A percentile compares a stretch with the other conserved stretches of the same genome.
phyloP scores from a whole-genome alignment of 106 monocot species.

The Narthecium ossifragum region DNA sequence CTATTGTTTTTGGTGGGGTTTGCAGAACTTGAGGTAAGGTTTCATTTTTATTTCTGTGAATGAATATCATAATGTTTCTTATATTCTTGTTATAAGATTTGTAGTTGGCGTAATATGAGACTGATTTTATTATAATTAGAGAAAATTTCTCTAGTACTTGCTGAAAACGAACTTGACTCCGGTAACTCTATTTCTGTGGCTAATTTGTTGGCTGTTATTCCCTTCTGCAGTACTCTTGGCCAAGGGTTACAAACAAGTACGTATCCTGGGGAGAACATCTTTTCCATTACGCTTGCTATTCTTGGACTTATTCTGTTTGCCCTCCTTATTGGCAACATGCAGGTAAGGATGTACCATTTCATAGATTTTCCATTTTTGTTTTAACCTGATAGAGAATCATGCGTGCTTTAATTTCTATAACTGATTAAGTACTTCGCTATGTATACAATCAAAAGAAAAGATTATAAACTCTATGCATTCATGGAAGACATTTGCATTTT shows the following conservation, averaged over 20 bases:
- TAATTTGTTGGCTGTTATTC: slow-evolving; percentile 9
- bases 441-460: too few relatives aligned
- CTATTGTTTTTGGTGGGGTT: slow-evolving; percentile 91
- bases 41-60: slow-evolving; percentile 1
- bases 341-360: slow-evolving; percentile 26
- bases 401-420: too few relatives aligned
- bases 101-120: neutral
- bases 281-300: slow-evolving; percentile 79
- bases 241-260: slow-evolving; percentile 84
- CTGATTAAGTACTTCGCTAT: too few relatives aligned
- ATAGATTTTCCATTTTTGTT: neutral
- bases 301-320: slow-evolving; percentile 84
- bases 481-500: neutral
- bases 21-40: slow-evolving; percentile 76
- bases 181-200: too few relatives aligned
- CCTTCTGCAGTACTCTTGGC: slow-evolving; percentile 69
- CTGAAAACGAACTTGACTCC: too few relatives aligned
- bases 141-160: too few relatives aligned
- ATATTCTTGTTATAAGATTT: neutral
- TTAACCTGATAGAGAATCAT: too few relatives aligned
- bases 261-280: slow-evolving; percentile 76
- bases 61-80: neutral
- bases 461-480: too few relatives aligned
- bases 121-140: too few relatives aligned
- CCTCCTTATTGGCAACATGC: slow-evolving; percentile 99